Evolutionary conservation across 192 early-diverging fungal species (phyloP), one percentile per base, ranked within the genome.

Genomic region (Jimgerdemannia flammicorona): DNA sequence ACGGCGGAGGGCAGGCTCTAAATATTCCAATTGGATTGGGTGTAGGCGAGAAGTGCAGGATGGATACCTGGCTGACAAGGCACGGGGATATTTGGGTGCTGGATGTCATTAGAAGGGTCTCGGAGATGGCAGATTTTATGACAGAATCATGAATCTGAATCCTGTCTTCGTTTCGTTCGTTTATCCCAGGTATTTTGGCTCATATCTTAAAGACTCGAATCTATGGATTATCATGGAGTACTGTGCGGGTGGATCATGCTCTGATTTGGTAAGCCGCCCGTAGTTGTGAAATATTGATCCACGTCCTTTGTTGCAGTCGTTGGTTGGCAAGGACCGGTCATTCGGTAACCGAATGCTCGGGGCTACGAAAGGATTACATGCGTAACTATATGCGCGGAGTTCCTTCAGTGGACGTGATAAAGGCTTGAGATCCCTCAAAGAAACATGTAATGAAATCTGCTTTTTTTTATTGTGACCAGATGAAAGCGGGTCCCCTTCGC

Each of bases 141-240:
- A n/a, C n/a, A n/a, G n/a, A n/a, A n/a, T n/a, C n/a, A n/a, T n/a
- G 43, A 43, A 63, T n/a, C 40, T 74, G 11, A 49, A 20, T 69
- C 44, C 4, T 6, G 14, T 8, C 44, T 40, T 66, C 40, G 73
- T 18, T n/a, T 74, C 40, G 66, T 70, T 41, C 42, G 40, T 77
- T 44, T 64, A 70, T 64, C 42, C 69, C 74, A 85, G 91, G 85
- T 97, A 97, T 85, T 93, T 93, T 86, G 95, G 93, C 17, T 96
- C 96, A 70, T 98, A 90, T 81, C 85, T 97, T 70, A 95, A 96
- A 75, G 93, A 88, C 3, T 89, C 94, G 20, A 88, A 95, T 73
- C 85, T 99, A 67, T 99, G 96, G 96, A 98, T 99, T 43, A 92
- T 97, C n/a, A 99, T 98, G 96, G 96, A 97, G 84, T 97, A 93